A percentile compares a stretch with the other conserved stretches of the same genome.
Conservation (phyloP, 805 yeast species). For the Kuraishia piskuri region DNA sequence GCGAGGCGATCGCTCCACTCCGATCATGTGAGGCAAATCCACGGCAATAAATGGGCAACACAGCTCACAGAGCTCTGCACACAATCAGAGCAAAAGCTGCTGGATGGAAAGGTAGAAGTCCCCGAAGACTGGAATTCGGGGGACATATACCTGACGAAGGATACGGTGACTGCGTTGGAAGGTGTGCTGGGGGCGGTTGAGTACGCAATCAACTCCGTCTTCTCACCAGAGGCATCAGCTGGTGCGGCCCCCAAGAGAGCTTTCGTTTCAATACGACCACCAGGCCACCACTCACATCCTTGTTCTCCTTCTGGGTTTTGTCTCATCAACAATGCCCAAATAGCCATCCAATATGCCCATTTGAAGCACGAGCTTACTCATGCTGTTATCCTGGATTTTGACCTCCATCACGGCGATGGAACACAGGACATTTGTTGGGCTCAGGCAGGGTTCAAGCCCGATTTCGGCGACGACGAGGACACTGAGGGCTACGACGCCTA, state of each 20-base stretch:
- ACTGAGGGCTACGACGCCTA: conserved; percentile 34
- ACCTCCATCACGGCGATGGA: conserved; percentile 86
- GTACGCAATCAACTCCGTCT: conserved; percentile 53
- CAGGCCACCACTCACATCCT: conserved; percentile 84
- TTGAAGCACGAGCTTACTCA: conserved; percentile 59
- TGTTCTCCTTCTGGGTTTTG: conserved; percentile 84
- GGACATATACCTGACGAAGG: conserved; percentile 65
- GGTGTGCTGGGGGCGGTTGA: conserved; percentile 77
- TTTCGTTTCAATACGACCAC: conserved; percentile 69
- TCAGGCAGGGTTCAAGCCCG: conserved; percentile 53
- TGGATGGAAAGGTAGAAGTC: conserved; percentile 53
- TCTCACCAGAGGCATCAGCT: conserved; percentile 19
- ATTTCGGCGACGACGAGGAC: conserved; percentile 29
- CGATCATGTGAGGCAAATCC: conserved; percentile 59
- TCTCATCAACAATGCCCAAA: conserved; percentile 71
- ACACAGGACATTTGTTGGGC: conserved; percentile 83
- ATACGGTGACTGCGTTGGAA: conserved; percentile 60
- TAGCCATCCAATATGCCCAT: conserved; percentile 71
- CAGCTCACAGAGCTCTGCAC: conserved; percentile 48
- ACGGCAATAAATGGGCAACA: conserved; percentile 68
- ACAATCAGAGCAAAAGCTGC: conserved; percentile 46
- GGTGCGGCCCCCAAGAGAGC: conserved; percentile 35
- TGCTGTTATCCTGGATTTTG: conserved; percentile 76
- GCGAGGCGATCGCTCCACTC: conserved; percentile 40
- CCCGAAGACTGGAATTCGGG: conserved; percentile 80